Evolutionary conservation across 805 yeast genomes (phyloP).

Genomic region (Zygosaccharomyces siamensis): DNA sequence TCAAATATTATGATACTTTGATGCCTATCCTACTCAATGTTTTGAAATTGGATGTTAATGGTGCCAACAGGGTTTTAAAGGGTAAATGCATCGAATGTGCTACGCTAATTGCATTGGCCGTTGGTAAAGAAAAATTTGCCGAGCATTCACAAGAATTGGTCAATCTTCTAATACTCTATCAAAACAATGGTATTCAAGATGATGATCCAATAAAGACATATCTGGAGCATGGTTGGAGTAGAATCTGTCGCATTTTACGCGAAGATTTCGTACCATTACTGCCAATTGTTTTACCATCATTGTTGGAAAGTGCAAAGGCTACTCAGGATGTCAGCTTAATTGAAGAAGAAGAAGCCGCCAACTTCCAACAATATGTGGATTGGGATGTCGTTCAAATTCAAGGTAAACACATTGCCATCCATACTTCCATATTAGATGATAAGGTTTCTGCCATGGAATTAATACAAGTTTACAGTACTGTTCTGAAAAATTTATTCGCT

Average conservation of each 20-base stretch:
- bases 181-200: constrained; percentile 48
- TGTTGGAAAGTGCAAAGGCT: constrained; percentile 78
- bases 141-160: constrained; percentile 72
- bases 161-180: constrained; percentile 65
- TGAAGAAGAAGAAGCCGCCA: constrained; percentile 85
- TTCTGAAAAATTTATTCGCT: constrained; percentile 73
- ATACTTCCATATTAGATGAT: constrained; percentile 90
- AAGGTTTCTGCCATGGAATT: constrained; percentile 90
- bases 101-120: constrained; percentile 89
- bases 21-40: constrained; percentile 86
- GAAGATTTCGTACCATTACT: constrained; percentile 79
- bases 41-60: constrained; percentile 67
- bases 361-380: constrained; percentile 76
- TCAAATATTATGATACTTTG: constrained; percentile 87
- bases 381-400: constrained; percentile 91
- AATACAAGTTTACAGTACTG: constrained; percentile 76
- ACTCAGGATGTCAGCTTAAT: constrained; percentile 83
- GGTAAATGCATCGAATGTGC: constrained; percentile 97
- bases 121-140: constrained; percentile 82
- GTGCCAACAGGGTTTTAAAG: constrained; percentile 67
- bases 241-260: constrained; percentile 83
- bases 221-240: constrained; percentile 93
- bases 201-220: constrained; percentile 88
- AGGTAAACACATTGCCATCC: constrained; percentile 92
- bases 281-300: constrained; percentile 84